Base-by-base conservation (phyloP, 1,139 yeast genomes). In the Debaryomyces fabryi region DNA sequence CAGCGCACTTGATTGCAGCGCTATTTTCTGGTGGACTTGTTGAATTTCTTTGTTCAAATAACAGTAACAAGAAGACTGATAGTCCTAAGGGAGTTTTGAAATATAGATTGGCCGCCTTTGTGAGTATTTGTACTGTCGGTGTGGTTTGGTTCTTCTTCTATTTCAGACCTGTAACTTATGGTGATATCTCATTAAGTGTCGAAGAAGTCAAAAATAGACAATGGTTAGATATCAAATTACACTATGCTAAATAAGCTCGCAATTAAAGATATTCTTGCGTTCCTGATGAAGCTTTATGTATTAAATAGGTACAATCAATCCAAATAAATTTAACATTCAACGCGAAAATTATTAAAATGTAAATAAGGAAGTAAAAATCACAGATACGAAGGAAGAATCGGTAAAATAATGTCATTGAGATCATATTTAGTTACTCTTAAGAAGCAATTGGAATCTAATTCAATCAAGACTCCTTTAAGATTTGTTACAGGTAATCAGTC, bases 1-100 rank as follows among this genome's bases (percentile, higher is more conserved):
- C 99, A 34, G 99, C 99, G 0, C 99, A 95, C 66, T 74, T 93
- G 63, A 79, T 90, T 54, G 96, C 96, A 7, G 92, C 96, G 0
- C 68, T 91, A 58, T 82, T 92, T 52, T 72, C 93, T 12, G 98
- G 96, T 23, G 92, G 88, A 0, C 72, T 91, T 52, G 77, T 88
- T 52, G 99, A 95, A 65, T 83, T 90, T 58, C 67, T 90, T 39
- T 79, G 87, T 60, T 85, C 95, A 21, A 86, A 84, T 57, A 83
- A 82, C 59, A 71, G 77, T 53, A 59, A 65, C 16, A 48, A 63
- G 23, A 47, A 46, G 60, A 63, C 36, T 42, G 52, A 51, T 39
- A 52, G 63, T 45, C 62, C 66, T 16, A 49, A 49, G 18, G 67
- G 66, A 0, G 58, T 71, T 18, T 55, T 64, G 40, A 65, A 59